Percentiles rank a stretch among this genome's conserved stretches.
Evolutionary conservation across 2,329 filamentous ascomycete species (phyloP).

Genomic region (Niveomyces coronatus): DNA sequence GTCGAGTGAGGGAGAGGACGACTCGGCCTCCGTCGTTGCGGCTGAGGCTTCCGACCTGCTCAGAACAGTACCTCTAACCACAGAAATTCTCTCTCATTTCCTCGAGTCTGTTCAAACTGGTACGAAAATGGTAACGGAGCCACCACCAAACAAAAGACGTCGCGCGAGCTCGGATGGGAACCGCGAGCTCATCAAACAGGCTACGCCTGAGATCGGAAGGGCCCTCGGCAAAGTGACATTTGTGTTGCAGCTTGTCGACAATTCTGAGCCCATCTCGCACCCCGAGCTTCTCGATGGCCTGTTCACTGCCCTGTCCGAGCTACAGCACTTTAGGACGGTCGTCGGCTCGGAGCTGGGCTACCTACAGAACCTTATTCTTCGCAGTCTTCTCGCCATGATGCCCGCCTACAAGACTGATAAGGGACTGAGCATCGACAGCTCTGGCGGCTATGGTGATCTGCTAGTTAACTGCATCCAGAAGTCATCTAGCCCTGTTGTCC

Average conservation of each 20-base stretch:
- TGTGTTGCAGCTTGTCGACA: slow-evolving; percentile 80
- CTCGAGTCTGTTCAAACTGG: slow-evolving; percentile 64
- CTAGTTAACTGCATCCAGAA: slow-evolving; percentile 91
- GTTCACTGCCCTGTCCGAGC: slow-evolving; percentile 75
- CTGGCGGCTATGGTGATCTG: slow-evolving; percentile 75
- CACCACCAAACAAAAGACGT: slow-evolving; percentile 67
- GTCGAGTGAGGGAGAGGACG: slow-evolving; percentile 19
- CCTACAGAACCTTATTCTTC: slow-evolving; percentile 73
- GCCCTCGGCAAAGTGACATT: slow-evolving; percentile 71
- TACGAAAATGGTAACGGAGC: slow-evolving; percentile 60
- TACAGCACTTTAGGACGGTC: slow-evolving; percentile 74
- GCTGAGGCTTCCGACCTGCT: slow-evolving; percentile 62
- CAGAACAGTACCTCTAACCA: slow-evolving; percentile 61
- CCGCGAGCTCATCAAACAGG: slow-evolving; percentile 47
- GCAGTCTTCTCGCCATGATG: slow-evolving; percentile 75
- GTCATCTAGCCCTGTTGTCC: slow-evolving; percentile 83
- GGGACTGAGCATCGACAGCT: slow-evolving; percentile 59
- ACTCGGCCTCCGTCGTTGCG: slow-evolving; percentile 29
- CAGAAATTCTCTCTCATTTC: slow-evolving; percentile 60
- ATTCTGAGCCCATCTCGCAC: slow-evolving; percentile 64
- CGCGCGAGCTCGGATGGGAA: slow-evolving; percentile 65
- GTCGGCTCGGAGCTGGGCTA: slow-evolving; percentile 84
- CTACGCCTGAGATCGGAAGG: slow-evolving; percentile 54
- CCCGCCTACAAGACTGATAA: slow-evolving; percentile 58
- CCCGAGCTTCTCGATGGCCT: slow-evolving; percentile 67